Evolutionary conservation across 140 eudicot genomes (phyloP).

Genomic region (Ambrosia hybrid): DNA sequence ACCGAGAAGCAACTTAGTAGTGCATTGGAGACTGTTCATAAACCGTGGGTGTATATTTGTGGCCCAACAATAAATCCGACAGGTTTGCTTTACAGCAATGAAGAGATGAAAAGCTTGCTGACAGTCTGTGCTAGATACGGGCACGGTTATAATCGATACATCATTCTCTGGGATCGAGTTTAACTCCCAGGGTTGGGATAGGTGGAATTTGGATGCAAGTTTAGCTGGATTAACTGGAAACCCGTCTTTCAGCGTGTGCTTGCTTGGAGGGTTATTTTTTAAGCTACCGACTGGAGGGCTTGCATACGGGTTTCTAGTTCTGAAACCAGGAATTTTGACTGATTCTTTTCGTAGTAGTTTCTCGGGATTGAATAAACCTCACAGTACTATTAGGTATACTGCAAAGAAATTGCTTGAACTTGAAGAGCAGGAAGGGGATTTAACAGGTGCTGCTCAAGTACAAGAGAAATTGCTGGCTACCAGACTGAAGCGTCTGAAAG

Average conservation of each 20-base stretch:
- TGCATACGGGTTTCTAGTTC: conserved; percentile 64
- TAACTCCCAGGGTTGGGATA: conserved; percentile 41
- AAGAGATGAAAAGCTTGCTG: conserved; percentile 63
- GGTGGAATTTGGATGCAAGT: conserved; percentile 67
- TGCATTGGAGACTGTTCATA: conserved; percentile 43
- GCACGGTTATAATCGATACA: conserved; percentile 81
- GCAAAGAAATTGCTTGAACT: conserved; percentile 82
- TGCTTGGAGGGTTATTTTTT: conserved; percentile 77
- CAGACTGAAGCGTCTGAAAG: conserved; percentile 59
- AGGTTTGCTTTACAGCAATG: conserved; percentile 73
- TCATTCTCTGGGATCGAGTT: conserved; percentile 79
- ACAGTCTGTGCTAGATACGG: conserved; percentile 64
- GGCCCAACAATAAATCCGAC: conserved; percentile 92
- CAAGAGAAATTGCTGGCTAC: conserved; percentile 50
- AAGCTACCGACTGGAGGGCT: conserved; percentile 92
- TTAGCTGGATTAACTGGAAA: conserved; percentile 43
- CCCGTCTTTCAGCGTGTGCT: conserved; percentile 56
- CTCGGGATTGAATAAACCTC: conserved; percentile 78
- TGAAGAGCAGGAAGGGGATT: conserved; percentile 50
- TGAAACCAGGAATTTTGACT: conserved; percentile 61
- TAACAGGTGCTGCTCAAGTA: conserved; percentile 39
- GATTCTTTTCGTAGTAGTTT: conserved; percentile 65
- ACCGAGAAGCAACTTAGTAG: conserved; percentile 50
- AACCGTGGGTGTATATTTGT: conserved; percentile 90
- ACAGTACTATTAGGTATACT: conserved; percentile 63